Base-by-base conservation (phyloP, 441 rosid species). In the Pelargonium fulgidum region DNA sequence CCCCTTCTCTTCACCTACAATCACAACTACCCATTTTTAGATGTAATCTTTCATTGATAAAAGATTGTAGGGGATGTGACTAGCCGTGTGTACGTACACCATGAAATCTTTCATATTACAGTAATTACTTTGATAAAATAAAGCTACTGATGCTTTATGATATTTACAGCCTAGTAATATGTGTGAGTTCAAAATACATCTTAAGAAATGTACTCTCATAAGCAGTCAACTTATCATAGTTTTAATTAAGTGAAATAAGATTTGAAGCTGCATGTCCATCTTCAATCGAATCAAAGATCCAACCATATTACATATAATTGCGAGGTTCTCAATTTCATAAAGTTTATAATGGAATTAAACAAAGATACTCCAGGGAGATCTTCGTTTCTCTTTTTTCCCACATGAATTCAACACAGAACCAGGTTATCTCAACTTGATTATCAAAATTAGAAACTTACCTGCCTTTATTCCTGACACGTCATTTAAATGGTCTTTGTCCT, bases 1-100 rank as follows among this genome's bases (percentile, higher is more conserved):
- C 20, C 70, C 81, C 70, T 80, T 91, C 72, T 68, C 79, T 71
- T 79, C 87, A 64, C 80, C 91, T 81, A 65, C 72, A 76, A 24
- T 68, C 63, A 75, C 22, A 76, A 68, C 61, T 66, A 68, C 41
- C 52, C 7, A 61, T 7, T 29, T 56, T 42, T 63, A 24, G n/a
- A 62, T 70, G 67, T 12, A 64, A 75, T 20, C 33, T 41, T 64
- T 69, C 22, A 66, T 65, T 66, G 69, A 61, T 44, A 63, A 72
- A 77, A 44, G 9, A 47, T 54, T 22, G 24, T 67, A 65, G 72
- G 20, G 13, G 36, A 64, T 19, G 67, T 22, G 45, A 17, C 9
- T 66, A 72, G 65, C 42, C 7, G 8, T 56, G 33, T 59, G n/a
- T n/a, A n/a, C n/a, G 13, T 54, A 68, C 66, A 69, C 58, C 48